A percentile compares a stretch with the other conserved stretches of the same genome.
Conservation (phyloP, 148 eudicot genomes). For the Camellia sinensis region DNA sequence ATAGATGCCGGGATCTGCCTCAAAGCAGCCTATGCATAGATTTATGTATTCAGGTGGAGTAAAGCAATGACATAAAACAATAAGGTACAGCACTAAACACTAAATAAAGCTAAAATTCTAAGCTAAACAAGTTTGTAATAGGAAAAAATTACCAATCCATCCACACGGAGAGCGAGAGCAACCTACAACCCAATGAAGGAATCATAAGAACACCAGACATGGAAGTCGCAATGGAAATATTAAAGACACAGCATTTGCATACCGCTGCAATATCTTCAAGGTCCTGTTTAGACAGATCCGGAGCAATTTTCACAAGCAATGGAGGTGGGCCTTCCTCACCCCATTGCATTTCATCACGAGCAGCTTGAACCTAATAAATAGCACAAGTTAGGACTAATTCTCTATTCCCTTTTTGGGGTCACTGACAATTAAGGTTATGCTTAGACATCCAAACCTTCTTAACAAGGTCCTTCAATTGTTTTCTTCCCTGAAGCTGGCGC, state of each 20-base stretch:
- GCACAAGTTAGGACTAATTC: slow-evolving; percentile 1
- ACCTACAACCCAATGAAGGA: slow-evolving; percentile 52
- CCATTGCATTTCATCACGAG: slow-evolving; percentile 99
- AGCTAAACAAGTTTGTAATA: background rate
- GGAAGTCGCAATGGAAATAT: background rate
- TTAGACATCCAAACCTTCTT: slow-evolving; percentile 58
- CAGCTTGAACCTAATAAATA: slow-evolving; percentile 76
- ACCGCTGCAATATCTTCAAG: slow-evolving; percentile 99
- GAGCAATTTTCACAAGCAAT: slow-evolving; percentile 94
- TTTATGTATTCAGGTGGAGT: background rate
- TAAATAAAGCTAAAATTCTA: background rate
- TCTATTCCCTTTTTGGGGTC: background rate
- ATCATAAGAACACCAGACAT: slow-evolving; percentile 22
- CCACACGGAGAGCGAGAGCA: slow-evolving; percentile 89
- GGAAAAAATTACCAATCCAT: slow-evolving; percentile 76
- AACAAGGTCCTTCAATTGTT: slow-evolving; percentile 94
- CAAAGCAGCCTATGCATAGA: background rate
- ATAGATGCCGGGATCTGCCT: background rate
- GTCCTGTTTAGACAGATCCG: slow-evolving; percentile 93
- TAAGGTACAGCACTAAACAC: slow-evolving; percentile 2
- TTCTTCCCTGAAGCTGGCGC: slow-evolving; percentile 98
- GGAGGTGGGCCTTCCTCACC: slow-evolving; percentile 99
- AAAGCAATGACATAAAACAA: slow-evolving; percentile 6
- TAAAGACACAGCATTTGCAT: slow-evolving; percentile 22
- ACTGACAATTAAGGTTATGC: slow-evolving; percentile 5